Evolutionary conservation across 805 yeast species (phyloP).

Genomic region (Ogataea methanolica): DNA sequence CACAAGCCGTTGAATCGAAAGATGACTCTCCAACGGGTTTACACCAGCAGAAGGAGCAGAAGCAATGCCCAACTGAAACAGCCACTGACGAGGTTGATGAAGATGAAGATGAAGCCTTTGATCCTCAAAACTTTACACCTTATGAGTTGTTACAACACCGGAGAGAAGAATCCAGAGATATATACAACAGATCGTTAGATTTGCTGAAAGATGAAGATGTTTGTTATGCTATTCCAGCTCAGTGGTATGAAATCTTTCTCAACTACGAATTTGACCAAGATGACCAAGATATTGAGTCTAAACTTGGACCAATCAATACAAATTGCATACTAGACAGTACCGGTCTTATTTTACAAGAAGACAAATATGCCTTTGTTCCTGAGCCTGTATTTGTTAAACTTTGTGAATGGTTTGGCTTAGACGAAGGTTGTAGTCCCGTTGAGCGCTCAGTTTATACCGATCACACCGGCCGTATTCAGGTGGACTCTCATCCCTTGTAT

Average conservation of each 20-base stretch:
- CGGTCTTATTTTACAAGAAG: slow-evolving; percentile 34
- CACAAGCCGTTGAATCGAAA: too few relatives aligned
- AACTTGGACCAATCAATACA: slow-evolving; percentile 47
- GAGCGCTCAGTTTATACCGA: slow-evolving; percentile 30
- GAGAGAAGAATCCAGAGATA: slow-evolving; percentile 11
- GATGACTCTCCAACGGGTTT: too few relatives aligned
- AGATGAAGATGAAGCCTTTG: background rate
- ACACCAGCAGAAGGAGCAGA: too few relatives aligned
- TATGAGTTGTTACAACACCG: slow-evolving; percentile 12
- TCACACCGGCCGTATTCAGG: slow-evolving; percentile 17
- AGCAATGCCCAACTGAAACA: too few relatives aligned
- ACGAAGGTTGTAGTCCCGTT: slow-evolving; percentile 33
- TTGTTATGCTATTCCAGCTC: slow-evolving; percentile 44
- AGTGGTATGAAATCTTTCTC: slow-evolving; percentile 40
- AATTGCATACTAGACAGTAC: slow-evolving; percentile 37
- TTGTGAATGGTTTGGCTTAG: slow-evolving; percentile 50
- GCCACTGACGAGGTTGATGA: slow-evolving; percentile 1
- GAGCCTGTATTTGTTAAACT: slow-evolving; percentile 42
- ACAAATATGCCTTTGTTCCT: slow-evolving; percentile 33
- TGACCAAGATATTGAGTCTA: slow-evolving; percentile 22
- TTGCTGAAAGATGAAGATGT: slow-evolving; percentile 40
- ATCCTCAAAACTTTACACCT: slow-evolving; percentile 1
- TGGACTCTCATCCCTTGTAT: slow-evolving; percentile 23
- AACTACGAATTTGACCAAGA: slow-evolving; percentile 27
- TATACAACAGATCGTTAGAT: slow-evolving; percentile 10